These are phyloP conservation scores for Saccharomyces hybrid DNA, from an alignment of 1,139 yeast genomes.

Conservation along the genomic window DNA sequence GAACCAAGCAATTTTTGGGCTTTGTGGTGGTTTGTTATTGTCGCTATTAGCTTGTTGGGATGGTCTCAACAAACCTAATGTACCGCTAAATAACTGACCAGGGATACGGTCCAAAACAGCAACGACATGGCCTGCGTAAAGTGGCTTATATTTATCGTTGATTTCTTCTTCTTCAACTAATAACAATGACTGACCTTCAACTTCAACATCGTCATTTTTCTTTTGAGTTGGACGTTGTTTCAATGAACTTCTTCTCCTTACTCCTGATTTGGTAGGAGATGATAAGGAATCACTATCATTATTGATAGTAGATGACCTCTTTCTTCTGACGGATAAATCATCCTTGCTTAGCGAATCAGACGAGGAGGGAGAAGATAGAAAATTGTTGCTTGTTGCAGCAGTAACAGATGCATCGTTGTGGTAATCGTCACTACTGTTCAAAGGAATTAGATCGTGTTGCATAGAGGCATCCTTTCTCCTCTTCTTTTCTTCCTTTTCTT, in stretches of 20 bases:
- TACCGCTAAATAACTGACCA: slow-evolving; percentile 91
- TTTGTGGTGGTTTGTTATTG: slow-evolving; percentile 36
- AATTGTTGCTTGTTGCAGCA: slow-evolving; percentile 11
- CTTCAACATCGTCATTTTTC: slow-evolving; percentile 97
- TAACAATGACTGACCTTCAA: slow-evolving; percentile 89
- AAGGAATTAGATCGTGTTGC: slow-evolving; percentile 30
- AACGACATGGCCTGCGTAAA: slow-evolving; percentile 96
- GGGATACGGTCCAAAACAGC: slow-evolving; percentile 97
- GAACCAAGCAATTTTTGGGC: slow-evolving; percentile 97
- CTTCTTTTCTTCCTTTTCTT: slow-evolving; percentile 95
- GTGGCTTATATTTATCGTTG: slow-evolving; percentile 85
- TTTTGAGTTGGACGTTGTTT: slow-evolving; percentile 97
- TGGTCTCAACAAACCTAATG: slow-evolving; percentile 87
- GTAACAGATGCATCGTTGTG: slow-evolving; percentile 58
- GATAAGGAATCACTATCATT: slow-evolving; percentile 23
- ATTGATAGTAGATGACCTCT: slow-evolving; percentile 22
- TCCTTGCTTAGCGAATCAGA: slow-evolving; percentile 12
- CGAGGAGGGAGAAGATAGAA: slow-evolving; percentile 15
- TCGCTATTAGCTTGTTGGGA: slow-evolving; percentile 78
- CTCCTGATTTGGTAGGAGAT: slow-evolving; percentile 27
- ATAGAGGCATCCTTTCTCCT: slow-evolving; percentile 65
- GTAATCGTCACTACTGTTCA: slow-evolving; percentile 51
- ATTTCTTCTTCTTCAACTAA: slow-evolving; percentile 94
- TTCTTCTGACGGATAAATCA: slow-evolving; percentile 16
- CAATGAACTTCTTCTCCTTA: slow-evolving; percentile 82